phyloP scores from a whole-genome alignment of 2,329 filamentous ascomycete species.

The Sordariomycetes sp. region DNA sequence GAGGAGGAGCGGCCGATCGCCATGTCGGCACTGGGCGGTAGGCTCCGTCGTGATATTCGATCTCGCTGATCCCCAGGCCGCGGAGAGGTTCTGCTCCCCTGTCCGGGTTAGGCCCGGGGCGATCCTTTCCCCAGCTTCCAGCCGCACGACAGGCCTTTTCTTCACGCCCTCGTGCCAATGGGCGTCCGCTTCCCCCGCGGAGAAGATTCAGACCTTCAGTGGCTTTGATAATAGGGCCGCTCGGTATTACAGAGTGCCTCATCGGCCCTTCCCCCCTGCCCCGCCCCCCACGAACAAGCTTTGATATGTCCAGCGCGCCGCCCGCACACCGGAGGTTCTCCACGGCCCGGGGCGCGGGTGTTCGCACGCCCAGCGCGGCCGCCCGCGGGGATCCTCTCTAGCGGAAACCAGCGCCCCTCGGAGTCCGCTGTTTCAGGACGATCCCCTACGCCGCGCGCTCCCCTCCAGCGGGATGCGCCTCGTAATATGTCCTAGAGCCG shows the following conservation, averaged over 20 bases:
- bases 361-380: not conserved
- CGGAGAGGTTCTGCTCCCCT: too few species aligned
- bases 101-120: too few species aligned
- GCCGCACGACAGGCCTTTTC: too few species aligned
- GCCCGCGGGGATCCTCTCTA: not conserved
- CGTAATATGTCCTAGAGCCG: not conserved
- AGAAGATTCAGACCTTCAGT: too few species aligned
- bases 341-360: not conserved
- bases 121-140: too few species aligned
- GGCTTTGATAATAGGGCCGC: too few species aligned
- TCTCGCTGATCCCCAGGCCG: too few species aligned
- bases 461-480: not conserved
- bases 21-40: too few species aligned
- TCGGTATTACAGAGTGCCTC: not conserved
- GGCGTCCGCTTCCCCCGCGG: too few species aligned
- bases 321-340: not conserved
- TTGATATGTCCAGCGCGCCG: not conserved
- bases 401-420: not conserved
- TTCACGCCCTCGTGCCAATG: too few species aligned
- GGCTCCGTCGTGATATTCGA: too few species aligned
- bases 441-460: not conserved
- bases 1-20: too few species aligned
- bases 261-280: not conserved
- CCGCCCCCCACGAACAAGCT: not conserved
- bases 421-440: not conserved